Conservation (phyloP, 1,139 yeast genomes). For the Magnusiomyces suaveolens region DNA sequence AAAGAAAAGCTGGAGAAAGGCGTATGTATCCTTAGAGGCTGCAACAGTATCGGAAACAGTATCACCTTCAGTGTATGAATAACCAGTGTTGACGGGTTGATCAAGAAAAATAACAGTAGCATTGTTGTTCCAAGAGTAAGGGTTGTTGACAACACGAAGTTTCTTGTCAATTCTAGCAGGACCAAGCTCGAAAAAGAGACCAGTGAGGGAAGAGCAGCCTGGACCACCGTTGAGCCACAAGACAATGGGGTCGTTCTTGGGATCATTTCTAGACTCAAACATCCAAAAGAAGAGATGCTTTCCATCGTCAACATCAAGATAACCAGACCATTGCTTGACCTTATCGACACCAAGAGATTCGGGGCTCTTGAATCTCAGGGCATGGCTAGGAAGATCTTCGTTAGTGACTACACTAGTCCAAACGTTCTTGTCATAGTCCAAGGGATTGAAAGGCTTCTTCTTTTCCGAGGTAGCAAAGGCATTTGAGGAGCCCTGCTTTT, state of each 20-base stretch:
- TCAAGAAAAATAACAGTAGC: conserved; percentile 88
- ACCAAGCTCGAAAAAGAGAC: conserved; percentile 86
- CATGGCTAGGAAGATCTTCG: conserved; percentile 14
- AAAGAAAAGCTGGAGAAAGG: conserved; percentile 67
- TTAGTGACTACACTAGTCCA: conserved; percentile 13
- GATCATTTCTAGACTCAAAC: conserved; percentile 86
- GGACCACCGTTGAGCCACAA: conserved; percentile 91
- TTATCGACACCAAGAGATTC: conserved; percentile 60
- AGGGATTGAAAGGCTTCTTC: background rate
- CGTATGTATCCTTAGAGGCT: conserved; percentile 72
- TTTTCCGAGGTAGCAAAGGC: background rate
- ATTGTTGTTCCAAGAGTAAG: conserved; percentile 77
- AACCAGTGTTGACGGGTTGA: conserved; percentile 92
- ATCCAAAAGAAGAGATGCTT: conserved; percentile 82
- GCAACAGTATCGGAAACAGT: conserved; percentile 50
- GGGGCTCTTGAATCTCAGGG: conserved; percentile 41
- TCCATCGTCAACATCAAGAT: conserved; percentile 74
- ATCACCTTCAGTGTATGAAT: conserved; percentile 55
- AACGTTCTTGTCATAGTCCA: conserved; percentile 5
- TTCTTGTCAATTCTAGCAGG: conserved; percentile 64
- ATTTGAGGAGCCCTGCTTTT: background rate
- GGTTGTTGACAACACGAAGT: conserved; percentile 64
- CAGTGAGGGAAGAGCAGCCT: conserved; percentile 84
- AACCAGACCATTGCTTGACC: conserved; percentile 72
- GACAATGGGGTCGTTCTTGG: conserved; percentile 71